Evolutionary conservation across 306 rosid genomes (phyloP).

Genomic region (Castanea crenata): DNA sequence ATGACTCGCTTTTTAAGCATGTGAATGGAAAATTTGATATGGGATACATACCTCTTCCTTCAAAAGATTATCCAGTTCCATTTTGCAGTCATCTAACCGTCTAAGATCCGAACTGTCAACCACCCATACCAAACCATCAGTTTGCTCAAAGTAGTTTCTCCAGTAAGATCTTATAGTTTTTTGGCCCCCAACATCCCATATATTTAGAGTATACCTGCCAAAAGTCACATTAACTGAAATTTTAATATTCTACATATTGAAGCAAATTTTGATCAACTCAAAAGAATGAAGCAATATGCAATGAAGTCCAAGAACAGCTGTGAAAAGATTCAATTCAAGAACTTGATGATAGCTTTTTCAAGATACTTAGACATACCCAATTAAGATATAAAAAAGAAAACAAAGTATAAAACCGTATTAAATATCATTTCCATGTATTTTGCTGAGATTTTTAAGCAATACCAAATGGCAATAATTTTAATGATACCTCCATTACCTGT

Average conservation of each 20-base stretch:
- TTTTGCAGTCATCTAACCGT: conserved; percentile 85
- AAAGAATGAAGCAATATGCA: not conserved
- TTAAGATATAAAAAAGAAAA: not conserved
- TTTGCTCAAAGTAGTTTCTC: conserved; percentile 92
- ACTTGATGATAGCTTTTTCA: not conserved
- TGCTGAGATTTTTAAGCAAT: not conserved
- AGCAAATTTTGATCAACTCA: not conserved
- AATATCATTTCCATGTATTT: not conserved
- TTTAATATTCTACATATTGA: not conserved
- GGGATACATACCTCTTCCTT: conserved; percentile 70
- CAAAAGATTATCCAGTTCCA: conserved; percentile 80
- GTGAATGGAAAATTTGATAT: not conserved
- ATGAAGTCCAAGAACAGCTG: not conserved
- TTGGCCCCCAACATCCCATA: conserved; percentile 91
- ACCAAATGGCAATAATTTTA: no score
- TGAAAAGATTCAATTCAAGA: not conserved
- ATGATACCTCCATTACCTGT: not conserved
- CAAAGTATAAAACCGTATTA: not conserved
- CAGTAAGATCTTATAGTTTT: conserved; percentile 90
- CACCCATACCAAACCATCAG: conserved; percentile 89
- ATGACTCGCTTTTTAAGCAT: not conserved
- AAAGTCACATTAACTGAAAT: conserved; percentile 17
- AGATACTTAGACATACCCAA: no score
- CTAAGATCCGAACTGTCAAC: conserved; percentile 87
- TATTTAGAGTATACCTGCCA: conserved; percentile 77